phyloP scores from a whole-genome alignment of 2,329 filamentous ascomycete species.

The Sphaerulina musiva region DNA sequence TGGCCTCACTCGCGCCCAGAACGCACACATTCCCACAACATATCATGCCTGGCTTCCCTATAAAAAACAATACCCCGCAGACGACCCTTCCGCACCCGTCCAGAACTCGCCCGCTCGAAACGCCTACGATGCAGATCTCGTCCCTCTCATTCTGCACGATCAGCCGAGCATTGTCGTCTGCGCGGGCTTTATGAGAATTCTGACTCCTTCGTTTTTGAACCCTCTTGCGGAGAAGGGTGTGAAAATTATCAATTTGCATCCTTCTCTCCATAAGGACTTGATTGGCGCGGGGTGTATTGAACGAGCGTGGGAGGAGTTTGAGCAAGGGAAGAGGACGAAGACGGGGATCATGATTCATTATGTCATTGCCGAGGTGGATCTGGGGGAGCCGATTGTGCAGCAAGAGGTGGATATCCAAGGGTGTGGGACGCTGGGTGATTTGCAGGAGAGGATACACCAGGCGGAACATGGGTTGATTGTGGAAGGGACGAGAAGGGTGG shows the following conservation, averaged over 20 bases:
- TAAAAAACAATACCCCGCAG: conserved; percentile 60
- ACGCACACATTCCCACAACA: conserved; percentile 60
- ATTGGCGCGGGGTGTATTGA: conserved; percentile 68
- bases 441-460: conserved; percentile 67
- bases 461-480: conserved; percentile 75
- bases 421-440: conserved; percentile 54
- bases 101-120: conserved; percentile 47
- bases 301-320: conserved; percentile 67
- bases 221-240: conserved; percentile 58
- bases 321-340: conserved; percentile 58
- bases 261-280: conserved; percentile 65
- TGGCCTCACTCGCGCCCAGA: conserved; percentile 55
- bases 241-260: conserved; percentile 76
- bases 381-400: conserved; percentile 65
- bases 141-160: conserved; percentile 57
- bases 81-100: conserved; percentile 39
- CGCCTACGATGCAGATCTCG: conserved; percentile 69
- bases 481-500: conserved; percentile 55
- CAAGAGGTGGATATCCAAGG: conserved; percentile 59
- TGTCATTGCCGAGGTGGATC: conserved; percentile 69
- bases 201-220: conserved; percentile 62
- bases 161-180: conserved; percentile 70
- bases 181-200: conserved; percentile 82
- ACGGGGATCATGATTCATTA: conserved; percentile 87
- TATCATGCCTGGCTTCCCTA: conserved; percentile 78